Evolutionary conservation across 164 flowering plant genomes (phyloP), one percentile per base, ranked within the genome.

Genomic region (Nymphaea thermarum): DNA sequence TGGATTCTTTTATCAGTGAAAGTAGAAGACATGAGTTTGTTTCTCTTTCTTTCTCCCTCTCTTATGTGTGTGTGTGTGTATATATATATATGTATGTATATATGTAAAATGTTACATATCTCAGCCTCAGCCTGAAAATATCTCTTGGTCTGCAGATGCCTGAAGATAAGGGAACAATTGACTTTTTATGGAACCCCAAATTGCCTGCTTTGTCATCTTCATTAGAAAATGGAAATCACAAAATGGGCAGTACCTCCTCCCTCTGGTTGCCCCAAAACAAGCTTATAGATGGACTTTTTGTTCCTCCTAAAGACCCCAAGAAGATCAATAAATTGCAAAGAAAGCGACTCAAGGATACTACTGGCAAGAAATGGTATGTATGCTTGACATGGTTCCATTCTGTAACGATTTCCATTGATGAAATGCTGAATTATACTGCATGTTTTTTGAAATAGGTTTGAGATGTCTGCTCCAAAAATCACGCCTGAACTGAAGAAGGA

Each of bases 381-480:
- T 60, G 55, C 25, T n/a, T 4, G 6, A 4, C 11, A 0, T 25
- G 36, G 57, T 42, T 63, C 17, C 63, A 11, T 67, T 17, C 45
- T 71, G 53, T 62, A 5, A 65, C 0, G 64, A n/a, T 61, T 61
- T 61, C 8, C 64, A 7, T 7, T 8, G 42, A 6, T 61, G 42
- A 17, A 1, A 18, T 16, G 43, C 41, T 66, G 70, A 16, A 25
- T 6, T 44, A 1, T 3, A 61, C 44, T 3, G 42, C 43, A 25
- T 25, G 45, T n/a, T 36, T n/a, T 61, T 7, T 61, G 10, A 3
- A 17, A 11, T 61, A 93, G 97, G 98, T 93, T 91, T 80, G 95
- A 94, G 53, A 91, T 94, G 97, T 90, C 97, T 12, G 96, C 98
- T 4, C 85, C 83, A 60, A 82, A 86, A n/a, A 69, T 94, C 14